Conservation (phyloP, 148 eudicot genomes). For the Simmondsia chinensis region DNA sequence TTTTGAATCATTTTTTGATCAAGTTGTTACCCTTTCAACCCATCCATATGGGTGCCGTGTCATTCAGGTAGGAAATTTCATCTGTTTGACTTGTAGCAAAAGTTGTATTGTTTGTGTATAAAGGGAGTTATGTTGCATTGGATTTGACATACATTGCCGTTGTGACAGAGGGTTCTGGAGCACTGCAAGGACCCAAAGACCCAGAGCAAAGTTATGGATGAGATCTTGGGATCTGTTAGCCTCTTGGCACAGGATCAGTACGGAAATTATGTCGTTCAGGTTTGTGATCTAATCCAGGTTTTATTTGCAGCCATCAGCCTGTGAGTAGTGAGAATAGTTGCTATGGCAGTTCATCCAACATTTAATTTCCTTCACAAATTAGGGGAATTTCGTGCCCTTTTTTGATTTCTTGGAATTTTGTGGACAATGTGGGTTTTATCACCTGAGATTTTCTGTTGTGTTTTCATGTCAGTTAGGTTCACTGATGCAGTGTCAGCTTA, state of each 20-base stretch:
- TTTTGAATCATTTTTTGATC: constrained; percentile 73
- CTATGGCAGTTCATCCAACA: too few species aligned
- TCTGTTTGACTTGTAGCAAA: constrained; percentile 1
- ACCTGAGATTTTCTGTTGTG: too few species aligned
- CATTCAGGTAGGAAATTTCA: constrained; percentile 56
- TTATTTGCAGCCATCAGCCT: too few species aligned
- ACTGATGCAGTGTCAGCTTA: too few species aligned
- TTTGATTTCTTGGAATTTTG: too few species aligned
- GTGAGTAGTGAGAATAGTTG: too few species aligned
- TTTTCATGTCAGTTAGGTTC: too few species aligned
- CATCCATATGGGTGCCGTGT: constrained; percentile 99
- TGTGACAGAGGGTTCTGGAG: constrained; percentile 87
- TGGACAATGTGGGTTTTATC: too few species aligned
- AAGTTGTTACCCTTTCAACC: constrained; percentile 93
- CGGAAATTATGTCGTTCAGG: constrained; percentile 99
- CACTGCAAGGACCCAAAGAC: constrained; percentile 76
- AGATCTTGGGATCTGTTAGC: constrained; percentile 82
- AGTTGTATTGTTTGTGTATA: background rate
- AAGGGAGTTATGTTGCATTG: background rate
- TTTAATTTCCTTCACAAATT: too few species aligned
- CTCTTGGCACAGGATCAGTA: constrained; percentile 97
- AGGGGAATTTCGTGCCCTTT: too few species aligned
- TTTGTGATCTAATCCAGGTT: constrained; percentile 16
- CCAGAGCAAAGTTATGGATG: constrained; percentile 91
- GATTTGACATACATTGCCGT: too few species aligned